phyloP scores from a whole-genome alignment of 371 early-diverging fungal genomes.

The Actinomortierella wolfii region DNA sequence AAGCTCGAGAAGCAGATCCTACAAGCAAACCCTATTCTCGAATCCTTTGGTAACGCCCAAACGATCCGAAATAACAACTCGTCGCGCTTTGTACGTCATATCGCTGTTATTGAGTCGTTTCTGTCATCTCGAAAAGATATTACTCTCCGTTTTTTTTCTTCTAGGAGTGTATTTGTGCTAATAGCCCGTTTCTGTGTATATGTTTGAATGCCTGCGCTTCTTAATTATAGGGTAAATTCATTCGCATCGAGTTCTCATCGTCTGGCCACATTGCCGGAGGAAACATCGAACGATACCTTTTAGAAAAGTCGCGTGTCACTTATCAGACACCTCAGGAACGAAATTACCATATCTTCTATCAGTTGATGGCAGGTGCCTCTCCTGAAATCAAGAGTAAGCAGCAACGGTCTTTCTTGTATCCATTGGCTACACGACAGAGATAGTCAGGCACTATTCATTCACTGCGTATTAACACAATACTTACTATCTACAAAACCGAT shows the following conservation, averaged over 20 bases:
- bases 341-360: constrained; percentile 99
- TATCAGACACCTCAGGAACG: constrained; percentile 91
- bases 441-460: background rate
- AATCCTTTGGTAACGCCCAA: constrained; percentile 99
- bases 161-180: background rate
- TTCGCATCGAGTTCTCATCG: constrained; percentile 95
- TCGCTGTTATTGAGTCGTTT: background rate
- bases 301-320: constrained; percentile 98
- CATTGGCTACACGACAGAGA: background rate
- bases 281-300: constrained; percentile 97
- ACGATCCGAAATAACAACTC: constrained; percentile 99
- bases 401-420: background rate
- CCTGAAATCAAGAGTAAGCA: constrained; percentile 59
- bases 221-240: constrained; percentile 98
- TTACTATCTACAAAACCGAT: constrained; percentile 6
- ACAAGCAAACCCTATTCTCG: constrained; percentile 98
- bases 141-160: constrained; percentile 1
- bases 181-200: background rate
- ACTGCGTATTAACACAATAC: background rate
- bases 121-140: background rate
- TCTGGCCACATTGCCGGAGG: constrained; percentile 94
- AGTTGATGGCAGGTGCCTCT: constrained; percentile 88
- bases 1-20: constrained; percentile 93
- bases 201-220: background rate
- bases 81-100: constrained; percentile 92